Conservation (phyloP, 257 asterid species). For the Rubia yunnanensis region DNA sequence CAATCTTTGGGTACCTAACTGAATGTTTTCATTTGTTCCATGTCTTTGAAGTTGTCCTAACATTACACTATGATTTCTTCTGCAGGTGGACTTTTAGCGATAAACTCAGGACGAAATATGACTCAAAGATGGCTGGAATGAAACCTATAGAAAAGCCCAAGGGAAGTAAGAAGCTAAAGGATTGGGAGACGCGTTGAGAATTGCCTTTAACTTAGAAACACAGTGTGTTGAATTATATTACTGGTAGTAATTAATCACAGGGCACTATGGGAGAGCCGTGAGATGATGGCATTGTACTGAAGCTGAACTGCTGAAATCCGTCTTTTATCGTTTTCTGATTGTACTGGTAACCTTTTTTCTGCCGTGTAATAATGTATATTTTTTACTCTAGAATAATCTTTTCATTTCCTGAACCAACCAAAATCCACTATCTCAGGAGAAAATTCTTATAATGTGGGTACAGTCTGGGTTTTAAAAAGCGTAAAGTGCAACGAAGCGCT, state of each 20-base stretch:
- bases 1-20: not conserved
- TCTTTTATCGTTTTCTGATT: not conserved
- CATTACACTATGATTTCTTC: not conserved
- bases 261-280: not conserved
- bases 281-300: not conserved
- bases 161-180: slow-evolving; percentile 92
- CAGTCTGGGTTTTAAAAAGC: too few species aligned
- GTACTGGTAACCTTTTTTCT: too few species aligned
- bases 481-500: too few species aligned
- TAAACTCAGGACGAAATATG: slow-evolving; percentile 76
- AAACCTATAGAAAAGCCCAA: slow-evolving; percentile 73
- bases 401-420: not conserved
- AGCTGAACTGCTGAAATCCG: not conserved
- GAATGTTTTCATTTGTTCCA: not conserved
- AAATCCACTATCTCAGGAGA: too few species aligned
- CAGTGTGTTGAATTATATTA: not conserved
- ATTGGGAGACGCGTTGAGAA: slow-evolving; percentile 57
- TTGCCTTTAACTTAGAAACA: not conserved
- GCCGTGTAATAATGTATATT: not conserved
- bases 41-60: not conserved
- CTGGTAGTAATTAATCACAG: not conserved
- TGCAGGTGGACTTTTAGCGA: slow-evolving; percentile 92
- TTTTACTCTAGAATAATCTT: not conserved
- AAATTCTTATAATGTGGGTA: too few species aligned
- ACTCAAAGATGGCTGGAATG: slow-evolving; percentile 91